Percentiles rank a stretch among this genome's conserved stretches.
Conservation (phyloP, 371 early-diverging fungal genomes). For the Mucor racemosus region DNA sequence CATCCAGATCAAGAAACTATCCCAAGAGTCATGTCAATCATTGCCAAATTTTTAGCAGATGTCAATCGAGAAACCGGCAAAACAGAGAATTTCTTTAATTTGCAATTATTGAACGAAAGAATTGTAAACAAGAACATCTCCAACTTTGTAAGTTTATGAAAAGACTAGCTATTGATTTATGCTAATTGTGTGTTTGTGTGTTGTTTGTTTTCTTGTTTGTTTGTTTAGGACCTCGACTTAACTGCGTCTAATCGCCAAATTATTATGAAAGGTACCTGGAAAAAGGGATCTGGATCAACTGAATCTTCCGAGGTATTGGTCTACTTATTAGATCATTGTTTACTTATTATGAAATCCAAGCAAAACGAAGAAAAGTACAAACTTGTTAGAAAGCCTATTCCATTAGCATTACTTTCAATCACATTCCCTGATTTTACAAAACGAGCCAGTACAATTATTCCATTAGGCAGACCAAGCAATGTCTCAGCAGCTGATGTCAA, state of each 20-base stretch:
- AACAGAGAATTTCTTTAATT: slow-evolving; percentile 68
- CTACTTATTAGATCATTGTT: slow-evolving; percentile 85
- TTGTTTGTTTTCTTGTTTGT: too few relatives aligned
- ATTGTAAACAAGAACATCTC: slow-evolving; percentile 74
- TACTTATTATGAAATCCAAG: slow-evolving; percentile 76
- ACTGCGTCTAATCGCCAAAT: slow-evolving; percentile 67
- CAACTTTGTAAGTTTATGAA: slow-evolving; percentile 21
- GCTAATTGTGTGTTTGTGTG: too few relatives aligned
- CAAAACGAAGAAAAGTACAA: slow-evolving; percentile 48
- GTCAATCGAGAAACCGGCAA: slow-evolving; percentile 86
- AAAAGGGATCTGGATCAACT: slow-evolving; percentile 65
- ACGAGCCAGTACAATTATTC: slow-evolving; percentile 43
- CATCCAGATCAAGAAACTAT: slow-evolving; percentile 78
- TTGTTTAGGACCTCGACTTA: slow-evolving; percentile 56
- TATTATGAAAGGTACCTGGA: slow-evolving; percentile 82
- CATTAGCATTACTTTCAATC: slow-evolving; percentile 71
- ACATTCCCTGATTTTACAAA: slow-evolving; percentile 63
- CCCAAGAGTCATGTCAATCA: slow-evolving; percentile 67
- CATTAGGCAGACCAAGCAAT: slow-evolving; percentile 37
- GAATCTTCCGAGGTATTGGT: slow-evolving; percentile 74
- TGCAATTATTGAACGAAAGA: slow-evolving; percentile 27
- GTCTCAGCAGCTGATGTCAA: slow-evolving; percentile 10
- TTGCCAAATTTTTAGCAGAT: slow-evolving; percentile 72
- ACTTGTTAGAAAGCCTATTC: slow-evolving; percentile 68
- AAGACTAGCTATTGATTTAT: too few relatives aligned